Evolutionary conservation across 306 rosid species (phyloP).

Genomic region (Sicyos baderoa): DNA sequence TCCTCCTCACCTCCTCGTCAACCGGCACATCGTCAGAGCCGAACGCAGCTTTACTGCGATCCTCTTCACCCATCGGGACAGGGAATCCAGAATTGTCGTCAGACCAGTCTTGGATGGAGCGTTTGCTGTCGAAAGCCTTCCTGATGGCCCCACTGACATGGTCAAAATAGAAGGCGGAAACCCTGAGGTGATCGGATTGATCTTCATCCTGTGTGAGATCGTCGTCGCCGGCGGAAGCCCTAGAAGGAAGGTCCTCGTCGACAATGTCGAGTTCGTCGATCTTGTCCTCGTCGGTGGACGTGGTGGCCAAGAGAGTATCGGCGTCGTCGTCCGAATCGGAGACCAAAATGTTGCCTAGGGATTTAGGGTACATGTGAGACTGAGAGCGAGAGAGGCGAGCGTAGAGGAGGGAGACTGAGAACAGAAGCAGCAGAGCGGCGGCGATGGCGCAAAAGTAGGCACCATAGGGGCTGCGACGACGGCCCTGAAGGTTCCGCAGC

Average conservation of each 20-base stretch:
- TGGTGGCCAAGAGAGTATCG: constrained; percentile 13
- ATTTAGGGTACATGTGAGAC: constrained; percentile 15
- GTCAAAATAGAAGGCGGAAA: constrained; percentile 55
- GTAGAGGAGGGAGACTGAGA: constrained; percentile 75
- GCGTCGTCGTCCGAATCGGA: constrained; percentile 39
- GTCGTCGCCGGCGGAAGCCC: constrained; percentile 20
- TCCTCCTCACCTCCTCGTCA: constrained; percentile 40
- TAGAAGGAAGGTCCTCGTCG: constrained; percentile 27
- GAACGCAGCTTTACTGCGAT: constrained; percentile 48
- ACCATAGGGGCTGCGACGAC: constrained; percentile 67
- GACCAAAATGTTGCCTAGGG: constrained; percentile 31
- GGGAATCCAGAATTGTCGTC: constrained; percentile 34
- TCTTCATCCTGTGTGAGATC: constrained; percentile 55
- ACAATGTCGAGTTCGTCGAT: constrained; percentile 69
- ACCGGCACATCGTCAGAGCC: constrained; percentile 76
- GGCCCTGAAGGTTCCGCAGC: constrained; percentile 44
- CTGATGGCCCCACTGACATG: constrained; percentile 54
- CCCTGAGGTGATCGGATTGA: constrained; percentile 29
- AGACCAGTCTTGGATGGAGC: constrained; percentile 43
- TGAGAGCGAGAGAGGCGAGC: constrained; percentile 59
- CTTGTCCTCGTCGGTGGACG: constrained; percentile 44
- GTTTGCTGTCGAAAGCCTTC: constrained; percentile 35
- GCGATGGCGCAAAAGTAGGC: constrained; percentile 53
- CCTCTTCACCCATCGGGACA: constrained; percentile 30
- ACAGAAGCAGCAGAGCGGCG: constrained; percentile 58